Conservation (phyloP, 2,329 filamentous ascomycete species). For the Coleophoma cylindrospora region DNA sequence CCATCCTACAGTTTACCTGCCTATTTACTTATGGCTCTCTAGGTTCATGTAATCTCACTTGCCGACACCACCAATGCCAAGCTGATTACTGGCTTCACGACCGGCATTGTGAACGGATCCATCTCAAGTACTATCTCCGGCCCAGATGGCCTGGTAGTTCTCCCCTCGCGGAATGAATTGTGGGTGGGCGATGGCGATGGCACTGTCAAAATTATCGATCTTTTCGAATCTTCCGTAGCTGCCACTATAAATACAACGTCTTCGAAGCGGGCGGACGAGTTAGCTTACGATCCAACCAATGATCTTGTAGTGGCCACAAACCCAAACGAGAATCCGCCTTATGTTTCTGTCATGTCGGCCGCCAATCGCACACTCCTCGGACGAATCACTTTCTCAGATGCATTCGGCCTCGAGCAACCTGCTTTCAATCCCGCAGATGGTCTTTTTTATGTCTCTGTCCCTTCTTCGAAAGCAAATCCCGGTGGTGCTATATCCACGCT, state of each 20-base stretch:
- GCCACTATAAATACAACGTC: not conserved
- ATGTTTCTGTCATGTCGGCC: not conserved
- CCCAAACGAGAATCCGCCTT: not conserved
- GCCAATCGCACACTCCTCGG: not conserved
- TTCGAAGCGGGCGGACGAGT: not conserved
- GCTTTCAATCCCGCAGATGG: slow-evolving; percentile 5
- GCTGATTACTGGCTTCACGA: slow-evolving; percentile 3
- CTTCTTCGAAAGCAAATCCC: not conserved
- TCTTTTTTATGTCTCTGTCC: slow-evolving; percentile 5
- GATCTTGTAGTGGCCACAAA: not conserved
- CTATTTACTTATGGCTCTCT: no score
- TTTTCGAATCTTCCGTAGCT: slow-evolving; percentile 1
- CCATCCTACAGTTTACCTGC: no score
- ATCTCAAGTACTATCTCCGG: slow-evolving; percentile 1
- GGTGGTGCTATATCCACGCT: slow-evolving; percentile 1
- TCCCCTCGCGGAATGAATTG: slow-evolving; percentile 6
- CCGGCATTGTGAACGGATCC: not conserved
- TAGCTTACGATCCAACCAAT: not conserved
- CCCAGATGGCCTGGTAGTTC: slow-evolving; percentile 4
- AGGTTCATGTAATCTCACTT: slow-evolving; percentile 5
- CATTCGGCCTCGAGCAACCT: slow-evolving; percentile 4
- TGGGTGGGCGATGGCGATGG: slow-evolving; percentile 9
- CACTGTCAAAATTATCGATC: slow-evolving; percentile 1
- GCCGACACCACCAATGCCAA: slow-evolving; percentile 1
- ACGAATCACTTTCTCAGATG: not conserved